These are phyloP conservation scores for Phyllosticta citrichinensis DNA, from an alignment of 2,329 filamentous ascomycete species.

Conservation along the genomic window DNA sequence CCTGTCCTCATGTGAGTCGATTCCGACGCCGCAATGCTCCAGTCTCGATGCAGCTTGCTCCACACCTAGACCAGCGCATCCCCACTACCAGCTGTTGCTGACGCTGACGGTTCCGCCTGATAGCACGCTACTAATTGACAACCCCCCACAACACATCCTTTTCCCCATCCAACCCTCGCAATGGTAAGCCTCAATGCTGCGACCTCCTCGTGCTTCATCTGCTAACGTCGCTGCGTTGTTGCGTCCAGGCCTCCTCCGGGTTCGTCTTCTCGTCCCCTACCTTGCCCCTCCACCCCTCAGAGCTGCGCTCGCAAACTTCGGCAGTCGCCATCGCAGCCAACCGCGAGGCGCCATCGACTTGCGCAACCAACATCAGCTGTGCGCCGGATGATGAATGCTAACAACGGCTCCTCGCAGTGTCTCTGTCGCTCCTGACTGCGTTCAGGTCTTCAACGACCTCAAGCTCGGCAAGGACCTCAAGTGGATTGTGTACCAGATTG, in stretches of 20 bases:
- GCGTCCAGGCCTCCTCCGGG: slow-evolving; percentile 33
- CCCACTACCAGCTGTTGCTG: not conserved
- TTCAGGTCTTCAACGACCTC: slow-evolving; percentile 58
- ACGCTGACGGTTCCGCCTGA: not conserved
- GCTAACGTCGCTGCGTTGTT: not conserved
- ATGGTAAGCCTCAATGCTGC: slow-evolving; percentile 5
- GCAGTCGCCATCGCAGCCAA: slow-evolving; percentile 11
- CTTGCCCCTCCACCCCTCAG: slow-evolving; percentile 12
- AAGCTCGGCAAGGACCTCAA: slow-evolving; percentile 71
- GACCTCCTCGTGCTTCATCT: not conserved
- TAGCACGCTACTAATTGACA: not conserved
- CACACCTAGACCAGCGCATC: not conserved
- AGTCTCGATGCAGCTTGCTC: not conserved
- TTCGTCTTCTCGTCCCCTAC: slow-evolving; percentile 22
- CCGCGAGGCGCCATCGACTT: slow-evolving; percentile 3
- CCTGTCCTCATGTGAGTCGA: slow-evolving; percentile 7
- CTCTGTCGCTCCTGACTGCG: slow-evolving; percentile 62
- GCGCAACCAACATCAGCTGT: slow-evolving; percentile 5
- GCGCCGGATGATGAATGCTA: not conserved
- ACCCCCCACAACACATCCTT: not conserved
- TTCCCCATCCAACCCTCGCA: not conserved
- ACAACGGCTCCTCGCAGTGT: slow-evolving; percentile 44
- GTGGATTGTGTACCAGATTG: slow-evolving; percentile 83
- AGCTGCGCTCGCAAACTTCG: slow-evolving; percentile 13
- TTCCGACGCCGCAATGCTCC: not conserved